Percentiles rank a stretch among this genome's conserved stretches.
These are phyloP conservation scores for Leptographium radiaticola DNA, from an alignment of 2,329 filamentous ascomycete genomes.

Conservation along the genomic window DNA sequence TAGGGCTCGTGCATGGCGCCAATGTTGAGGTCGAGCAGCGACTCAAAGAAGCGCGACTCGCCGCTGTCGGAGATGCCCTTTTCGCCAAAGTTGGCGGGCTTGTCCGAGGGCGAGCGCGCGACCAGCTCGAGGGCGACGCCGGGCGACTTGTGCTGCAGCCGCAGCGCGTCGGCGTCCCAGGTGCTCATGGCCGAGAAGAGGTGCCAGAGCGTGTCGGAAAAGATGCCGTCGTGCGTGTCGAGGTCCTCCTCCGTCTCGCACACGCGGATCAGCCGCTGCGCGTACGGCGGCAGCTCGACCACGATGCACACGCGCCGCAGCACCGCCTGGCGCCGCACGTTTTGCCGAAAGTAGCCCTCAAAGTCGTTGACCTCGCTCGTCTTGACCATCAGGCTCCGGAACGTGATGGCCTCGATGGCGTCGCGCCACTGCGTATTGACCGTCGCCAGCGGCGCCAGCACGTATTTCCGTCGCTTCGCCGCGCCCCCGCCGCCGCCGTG, in stretches of 20 bases:
- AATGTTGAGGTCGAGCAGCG: constrained; percentile 5
- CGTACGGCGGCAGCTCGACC: constrained; percentile 14
- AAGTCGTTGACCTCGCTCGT: constrained; percentile 11
- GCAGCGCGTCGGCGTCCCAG: constrained; percentile 11
- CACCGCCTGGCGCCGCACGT: constrained; percentile 10
- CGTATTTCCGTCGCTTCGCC: background rate
- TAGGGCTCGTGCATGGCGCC: constrained; percentile 10
- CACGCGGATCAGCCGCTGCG: constrained; percentile 7
- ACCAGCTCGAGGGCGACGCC: constrained; percentile 15
- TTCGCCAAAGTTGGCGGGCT: constrained; percentile 3
- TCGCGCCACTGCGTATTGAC: constrained; percentile 16
- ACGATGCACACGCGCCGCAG: constrained; percentile 13
- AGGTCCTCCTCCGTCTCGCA: constrained; percentile 15
- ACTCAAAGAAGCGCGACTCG: constrained; percentile 6
- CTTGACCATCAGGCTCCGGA: constrained; percentile 12
- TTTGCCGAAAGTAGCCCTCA: constrained; percentile 12
- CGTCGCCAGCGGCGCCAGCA: constrained; percentile 10
- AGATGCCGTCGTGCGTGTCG: constrained; percentile 15
- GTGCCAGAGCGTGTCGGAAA: constrained; percentile 14
- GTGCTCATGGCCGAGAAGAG: constrained; percentile 14
- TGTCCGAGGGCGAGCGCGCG: constrained; percentile 13
- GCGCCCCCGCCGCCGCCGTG: background rate
- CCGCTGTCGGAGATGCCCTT: constrained; percentile 1
- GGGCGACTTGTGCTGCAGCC: constrained; percentile 1
- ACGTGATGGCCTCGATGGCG: constrained; percentile 15